These are phyloP conservation scores for Yamadazyma scolyti DNA, from an alignment of 805 yeast genomes.

Conservation along the genomic window DNA sequence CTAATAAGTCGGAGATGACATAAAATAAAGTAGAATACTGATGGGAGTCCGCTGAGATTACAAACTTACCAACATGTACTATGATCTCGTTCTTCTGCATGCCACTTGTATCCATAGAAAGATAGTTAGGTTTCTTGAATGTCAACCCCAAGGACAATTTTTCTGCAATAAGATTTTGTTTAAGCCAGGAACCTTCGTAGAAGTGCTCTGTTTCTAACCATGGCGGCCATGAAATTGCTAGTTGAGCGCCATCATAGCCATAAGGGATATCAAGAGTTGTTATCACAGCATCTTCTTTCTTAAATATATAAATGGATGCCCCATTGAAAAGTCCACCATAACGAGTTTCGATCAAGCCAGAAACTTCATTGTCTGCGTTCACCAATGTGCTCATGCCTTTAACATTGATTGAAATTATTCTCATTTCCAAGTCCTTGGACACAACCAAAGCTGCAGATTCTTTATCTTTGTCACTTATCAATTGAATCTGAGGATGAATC, in stretches of 20 bases:
- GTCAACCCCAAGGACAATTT: constrained; percentile 40
- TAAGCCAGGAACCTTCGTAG: constrained; percentile 40
- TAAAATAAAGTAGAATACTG: constrained; percentile 37
- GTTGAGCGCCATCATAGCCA: constrained; percentile 52
- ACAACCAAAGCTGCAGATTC: constrained; percentile 49
- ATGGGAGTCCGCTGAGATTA: constrained; percentile 32
- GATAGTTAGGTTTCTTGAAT: constrained; percentile 48
- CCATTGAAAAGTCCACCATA: constrained; percentile 55
- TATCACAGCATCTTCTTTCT: constrained; percentile 25
- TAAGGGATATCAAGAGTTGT: constrained; percentile 39
- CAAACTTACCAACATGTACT: constrained; percentile 35
- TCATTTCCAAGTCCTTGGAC: constrained; percentile 57
- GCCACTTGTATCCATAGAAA: constrained; percentile 31
- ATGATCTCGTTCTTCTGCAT: constrained; percentile 25
- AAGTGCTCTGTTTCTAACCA: constrained; percentile 76
- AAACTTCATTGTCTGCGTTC: constrained; percentile 27
- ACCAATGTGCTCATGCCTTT: constrained; percentile 36
- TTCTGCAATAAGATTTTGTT: constrained; percentile 30
- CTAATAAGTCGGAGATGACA: constrained; percentile 31
- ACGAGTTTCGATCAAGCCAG: constrained; percentile 51
- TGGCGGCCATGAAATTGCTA: constrained; percentile 73
- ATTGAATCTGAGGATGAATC: constrained; percentile 79
- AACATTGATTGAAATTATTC: constrained; percentile 43
- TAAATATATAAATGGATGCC: constrained; percentile 51
- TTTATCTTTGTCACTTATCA: constrained; percentile 43